These are phyloP conservation scores for Fusarium sp. DNA, from an alignment of 2,329 filamentous ascomycete genomes.

Conservation along the genomic window DNA sequence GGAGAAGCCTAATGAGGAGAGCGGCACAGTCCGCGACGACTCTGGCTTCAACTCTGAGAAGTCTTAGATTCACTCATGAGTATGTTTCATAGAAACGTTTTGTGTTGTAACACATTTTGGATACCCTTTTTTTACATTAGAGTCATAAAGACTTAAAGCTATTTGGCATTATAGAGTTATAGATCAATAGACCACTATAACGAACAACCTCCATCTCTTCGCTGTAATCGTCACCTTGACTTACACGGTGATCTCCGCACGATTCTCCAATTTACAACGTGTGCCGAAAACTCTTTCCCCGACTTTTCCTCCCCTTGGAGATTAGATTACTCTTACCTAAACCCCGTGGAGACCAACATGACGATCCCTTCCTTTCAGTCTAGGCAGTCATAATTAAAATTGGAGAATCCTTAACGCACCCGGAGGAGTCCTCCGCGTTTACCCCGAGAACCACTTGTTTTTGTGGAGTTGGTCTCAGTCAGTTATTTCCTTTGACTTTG, in stretches of 20 bases:
- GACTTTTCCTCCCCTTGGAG: neutral
- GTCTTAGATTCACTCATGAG: neutral
- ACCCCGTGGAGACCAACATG: neutral
- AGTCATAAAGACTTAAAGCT: constrained; percentile 4
- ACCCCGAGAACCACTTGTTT: neutral
- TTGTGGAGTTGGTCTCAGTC: neutral
- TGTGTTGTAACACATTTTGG: neutral
- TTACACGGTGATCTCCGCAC: neutral
- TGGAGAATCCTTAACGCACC: neutral
- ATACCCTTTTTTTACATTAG: constrained; percentile 13
- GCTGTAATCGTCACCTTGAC: neutral
- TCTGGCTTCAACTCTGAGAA: constrained; percentile 33
- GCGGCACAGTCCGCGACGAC: constrained; percentile 24
- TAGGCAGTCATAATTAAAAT: neutral
- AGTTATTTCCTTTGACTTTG: neutral
- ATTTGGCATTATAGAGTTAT: constrained; percentile 15
- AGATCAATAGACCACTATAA: constrained; percentile 13
- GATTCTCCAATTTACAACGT: neutral
- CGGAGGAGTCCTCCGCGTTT: neutral
- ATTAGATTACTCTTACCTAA: constrained; percentile 1
- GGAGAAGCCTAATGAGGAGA: constrained; percentile 29
- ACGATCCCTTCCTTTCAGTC: neutral
- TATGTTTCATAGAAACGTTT: neutral
- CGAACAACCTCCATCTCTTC: neutral
- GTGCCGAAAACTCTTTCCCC: neutral